Percentiles rank a stretch among this genome's conserved stretches.
Conservation (phyloP, 441 rosid genomes). For the Gossypium davidsonii region DNA sequence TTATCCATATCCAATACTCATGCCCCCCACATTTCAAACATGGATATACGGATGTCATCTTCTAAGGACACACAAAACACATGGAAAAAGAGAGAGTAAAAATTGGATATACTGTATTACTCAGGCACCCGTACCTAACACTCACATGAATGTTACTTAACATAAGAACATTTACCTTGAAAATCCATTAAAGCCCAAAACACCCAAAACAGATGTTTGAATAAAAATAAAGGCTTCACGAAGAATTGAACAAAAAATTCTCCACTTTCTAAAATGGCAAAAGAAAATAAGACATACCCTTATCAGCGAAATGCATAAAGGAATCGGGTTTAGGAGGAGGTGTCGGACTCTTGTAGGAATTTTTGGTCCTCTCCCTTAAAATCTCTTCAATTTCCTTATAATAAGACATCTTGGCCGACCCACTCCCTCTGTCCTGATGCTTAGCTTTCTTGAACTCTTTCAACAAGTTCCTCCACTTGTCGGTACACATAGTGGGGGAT, state of each 20-base stretch:
- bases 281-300: constrained; percentile 9
- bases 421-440: constrained; percentile 68
- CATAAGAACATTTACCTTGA: neutral
- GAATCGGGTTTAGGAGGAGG: constrained; percentile 64
- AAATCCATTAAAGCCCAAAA: neutral
- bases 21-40: neutral
- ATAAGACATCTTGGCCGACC: constrained; percentile 71
- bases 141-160: neutral
- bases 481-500: constrained; percentile 96
- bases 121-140: neutral
- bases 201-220: neutral
- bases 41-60: neutral
- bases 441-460: constrained; percentile 90
- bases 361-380: constrained; percentile 66
- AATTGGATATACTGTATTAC: neutral
- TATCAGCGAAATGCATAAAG: constrained; percentile 57
- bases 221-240: neutral
- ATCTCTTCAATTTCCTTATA: constrained; percentile 86
- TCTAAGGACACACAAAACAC: neutral
- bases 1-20: neutral
- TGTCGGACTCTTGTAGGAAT: constrained; percentile 49
- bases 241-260: neutral
- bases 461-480: constrained; percentile 94
- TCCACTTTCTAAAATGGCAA: neutral
- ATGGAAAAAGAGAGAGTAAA: neutral